These are phyloP conservation scores for Arthrobotrys conoides DNA, from an alignment of 2,329 filamentous ascomycete species.

Conservation along the genomic window DNA sequence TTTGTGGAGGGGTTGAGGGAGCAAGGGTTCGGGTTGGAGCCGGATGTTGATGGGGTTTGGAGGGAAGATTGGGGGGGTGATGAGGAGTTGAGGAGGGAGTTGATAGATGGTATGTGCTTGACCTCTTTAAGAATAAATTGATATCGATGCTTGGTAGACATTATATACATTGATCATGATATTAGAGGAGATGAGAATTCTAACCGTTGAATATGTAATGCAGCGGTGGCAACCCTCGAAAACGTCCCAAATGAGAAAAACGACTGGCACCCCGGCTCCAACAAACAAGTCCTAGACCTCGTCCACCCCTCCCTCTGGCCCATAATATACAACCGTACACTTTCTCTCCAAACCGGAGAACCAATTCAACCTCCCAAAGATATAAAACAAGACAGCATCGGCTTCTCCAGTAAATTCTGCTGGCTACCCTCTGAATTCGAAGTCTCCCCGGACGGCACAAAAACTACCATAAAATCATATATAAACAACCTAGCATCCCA, in stretches of 20 bases:
- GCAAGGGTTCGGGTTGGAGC: conserved; percentile 26
- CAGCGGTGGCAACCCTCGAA: conserved; percentile 70
- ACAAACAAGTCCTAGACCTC: conserved; percentile 74
- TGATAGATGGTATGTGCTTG: conserved; percentile 38
- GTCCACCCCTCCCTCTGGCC: conserved; percentile 77
- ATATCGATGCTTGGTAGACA: too few species aligned
- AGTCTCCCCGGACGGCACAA: conserved; percentile 42
- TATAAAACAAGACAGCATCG: conserved; percentile 11
- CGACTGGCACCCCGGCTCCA: conserved; percentile 76
- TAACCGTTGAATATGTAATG: neutral
- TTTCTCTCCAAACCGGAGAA: conserved; percentile 13
- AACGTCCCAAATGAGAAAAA: conserved; percentile 70
- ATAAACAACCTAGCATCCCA: conserved; percentile 48
- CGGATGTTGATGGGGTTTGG: conserved; percentile 60
- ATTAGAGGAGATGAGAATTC: too few species aligned
- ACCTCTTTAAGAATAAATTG: neutral
- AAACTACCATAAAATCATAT: conserved; percentile 52
- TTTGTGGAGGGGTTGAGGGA: conserved; percentile 38
- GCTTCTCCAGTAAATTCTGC: conserved; percentile 46
- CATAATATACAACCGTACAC: conserved; percentile 70
- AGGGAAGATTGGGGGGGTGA: conserved; percentile 40
- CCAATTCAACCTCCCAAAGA: conserved; percentile 10
- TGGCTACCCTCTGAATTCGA: conserved; percentile 60
- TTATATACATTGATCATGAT: too few species aligned
- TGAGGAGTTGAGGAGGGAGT: conserved; percentile 37